These are phyloP conservation scores for Wallacemonas sp. DNA, from an alignment of 208 protist genomes.

Conservation along the genomic window DNA sequence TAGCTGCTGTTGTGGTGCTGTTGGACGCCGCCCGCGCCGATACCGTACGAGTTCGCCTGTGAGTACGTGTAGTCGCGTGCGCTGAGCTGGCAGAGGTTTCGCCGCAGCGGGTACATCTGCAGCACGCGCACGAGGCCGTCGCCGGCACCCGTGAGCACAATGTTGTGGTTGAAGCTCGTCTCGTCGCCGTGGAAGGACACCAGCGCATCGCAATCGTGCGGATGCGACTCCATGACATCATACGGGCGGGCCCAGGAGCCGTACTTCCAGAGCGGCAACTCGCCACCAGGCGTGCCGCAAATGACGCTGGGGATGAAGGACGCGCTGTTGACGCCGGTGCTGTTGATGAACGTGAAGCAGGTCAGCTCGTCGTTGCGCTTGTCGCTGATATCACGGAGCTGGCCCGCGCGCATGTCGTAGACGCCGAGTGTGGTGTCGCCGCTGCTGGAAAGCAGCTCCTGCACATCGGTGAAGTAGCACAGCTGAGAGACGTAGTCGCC, in stretches of 20 bases:
- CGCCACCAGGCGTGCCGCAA: constrained; percentile 79
- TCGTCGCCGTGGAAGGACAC: constrained; percentile 84
- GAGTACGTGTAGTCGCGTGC: constrained; percentile 86
- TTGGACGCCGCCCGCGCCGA: constrained; percentile 26
- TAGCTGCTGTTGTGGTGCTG: constrained; percentile 36
- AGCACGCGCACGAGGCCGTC: constrained; percentile 88
- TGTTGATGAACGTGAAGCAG: constrained; percentile 91
- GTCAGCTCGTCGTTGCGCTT: constrained; percentile 85
- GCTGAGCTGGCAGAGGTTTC: constrained; percentile 86
- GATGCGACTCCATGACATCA: constrained; percentile 78
- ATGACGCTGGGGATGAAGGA: constrained; percentile 87
- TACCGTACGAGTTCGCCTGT: constrained; percentile 51
- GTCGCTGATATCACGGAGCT: constrained; percentile 83
- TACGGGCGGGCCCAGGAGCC: constrained; percentile 88
- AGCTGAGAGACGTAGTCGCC: constrained; percentile 90
- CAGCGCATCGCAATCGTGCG: constrained; percentile 83
- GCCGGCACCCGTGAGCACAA: constrained; percentile 86
- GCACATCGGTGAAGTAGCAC: constrained; percentile 85
- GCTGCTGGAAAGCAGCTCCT: constrained; percentile 85
- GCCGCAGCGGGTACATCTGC: constrained; percentile 87
- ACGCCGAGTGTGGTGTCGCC: constrained; percentile 86
- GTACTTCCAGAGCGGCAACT: constrained; percentile 89
- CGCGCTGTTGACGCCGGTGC: constrained; percentile 62
- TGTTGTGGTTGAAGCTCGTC: constrained; percentile 86
- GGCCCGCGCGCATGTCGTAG: constrained; percentile 75